Evolutionary conservation across 2,329 filamentous ascomycete genomes (phyloP).

Genomic region (Sclerotinia glacialis): DNA sequence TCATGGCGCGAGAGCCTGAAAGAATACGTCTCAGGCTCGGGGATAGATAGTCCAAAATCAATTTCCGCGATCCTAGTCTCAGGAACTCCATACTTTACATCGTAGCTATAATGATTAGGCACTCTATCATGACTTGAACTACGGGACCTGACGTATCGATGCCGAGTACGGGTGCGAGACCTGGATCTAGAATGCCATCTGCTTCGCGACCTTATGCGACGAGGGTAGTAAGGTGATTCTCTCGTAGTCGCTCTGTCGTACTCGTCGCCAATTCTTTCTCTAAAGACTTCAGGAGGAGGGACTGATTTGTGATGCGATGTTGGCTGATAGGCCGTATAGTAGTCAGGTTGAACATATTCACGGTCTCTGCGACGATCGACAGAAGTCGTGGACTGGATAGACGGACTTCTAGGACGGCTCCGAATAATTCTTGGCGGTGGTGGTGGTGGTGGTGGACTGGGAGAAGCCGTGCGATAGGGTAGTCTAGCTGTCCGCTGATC

Average conservation of each 20-base stretch:
- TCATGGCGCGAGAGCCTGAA: constrained; percentile 12
- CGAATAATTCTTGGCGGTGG: neutral
- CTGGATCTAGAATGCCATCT: constrained; percentile 3
- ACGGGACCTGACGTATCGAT: neutral
- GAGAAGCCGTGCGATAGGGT: neutral
- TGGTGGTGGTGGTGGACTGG: neutral
- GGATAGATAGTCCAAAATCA: neutral
- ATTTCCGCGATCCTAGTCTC: neutral
- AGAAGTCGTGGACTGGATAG: neutral
- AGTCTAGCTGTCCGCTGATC: neutral
- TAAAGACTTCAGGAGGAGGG: neutral
- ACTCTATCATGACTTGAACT: constrained; percentile 4
- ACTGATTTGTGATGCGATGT: neutral
- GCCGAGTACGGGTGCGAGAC: neutral
- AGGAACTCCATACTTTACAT: neutral
- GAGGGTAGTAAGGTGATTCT: neutral
- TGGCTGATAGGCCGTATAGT: neutral
- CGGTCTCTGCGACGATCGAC: neutral
- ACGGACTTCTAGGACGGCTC: neutral
- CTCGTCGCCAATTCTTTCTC: neutral
- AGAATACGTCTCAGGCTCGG: constrained; percentile 4
- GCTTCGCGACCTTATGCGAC: neutral
- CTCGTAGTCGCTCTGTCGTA: neutral
- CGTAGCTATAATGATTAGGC: neutral
- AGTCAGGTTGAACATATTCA: neutral